These are phyloP conservation scores for Entomophthora muscae DNA, from an alignment of 371 early-diverging fungal genomes.

Conservation along the genomic window DNA sequence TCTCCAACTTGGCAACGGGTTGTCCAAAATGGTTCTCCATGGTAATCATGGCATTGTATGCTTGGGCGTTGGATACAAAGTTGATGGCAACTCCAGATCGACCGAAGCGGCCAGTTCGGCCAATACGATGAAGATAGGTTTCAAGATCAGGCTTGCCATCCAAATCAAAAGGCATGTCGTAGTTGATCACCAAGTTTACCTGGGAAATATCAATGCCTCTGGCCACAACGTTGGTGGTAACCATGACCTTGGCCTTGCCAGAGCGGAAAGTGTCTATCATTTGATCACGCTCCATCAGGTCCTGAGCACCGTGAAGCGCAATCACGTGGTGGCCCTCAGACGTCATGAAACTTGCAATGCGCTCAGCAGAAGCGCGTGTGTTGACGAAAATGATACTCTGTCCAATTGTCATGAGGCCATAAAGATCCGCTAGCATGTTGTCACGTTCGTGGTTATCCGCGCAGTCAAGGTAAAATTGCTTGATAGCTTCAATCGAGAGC, in stretches of 20 bases:
- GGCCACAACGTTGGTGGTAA: constrained; percentile 91
- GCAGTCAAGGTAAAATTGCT: constrained; percentile 95
- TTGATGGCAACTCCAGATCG: constrained; percentile 92
- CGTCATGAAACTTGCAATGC: constrained; percentile 53
- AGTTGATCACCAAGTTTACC: constrained; percentile 95
- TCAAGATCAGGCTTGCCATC: constrained; percentile 53
- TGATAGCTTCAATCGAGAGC: constrained; percentile 85
- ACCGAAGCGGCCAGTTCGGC: constrained; percentile 97
- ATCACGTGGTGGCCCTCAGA: constrained; percentile 69
- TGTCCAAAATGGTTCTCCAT: constrained; percentile 62
- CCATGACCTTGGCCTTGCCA: constrained; percentile 83
- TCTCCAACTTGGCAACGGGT: constrained; percentile 54
- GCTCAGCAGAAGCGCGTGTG: constrained; percentile 64
- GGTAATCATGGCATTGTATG: constrained; percentile 44
- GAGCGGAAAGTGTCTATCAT: constrained; percentile 87
- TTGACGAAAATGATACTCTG: constrained; percentile 96
- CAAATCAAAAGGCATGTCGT: constrained; percentile 58
- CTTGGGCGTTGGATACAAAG: constrained; percentile 67
- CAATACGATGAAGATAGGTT: constrained; percentile 97
- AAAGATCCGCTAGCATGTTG: constrained; percentile 65
- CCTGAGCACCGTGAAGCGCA: constrained; percentile 77
- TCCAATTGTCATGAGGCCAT: constrained; percentile 80
- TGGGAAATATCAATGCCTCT: constrained; percentile 96
- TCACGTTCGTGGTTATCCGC: constrained; percentile 55
- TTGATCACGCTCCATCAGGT: constrained; percentile 65